phyloP scores from a whole-genome alignment of 1,139 yeast species.

The Casaregolazyma lundiana region DNA sequence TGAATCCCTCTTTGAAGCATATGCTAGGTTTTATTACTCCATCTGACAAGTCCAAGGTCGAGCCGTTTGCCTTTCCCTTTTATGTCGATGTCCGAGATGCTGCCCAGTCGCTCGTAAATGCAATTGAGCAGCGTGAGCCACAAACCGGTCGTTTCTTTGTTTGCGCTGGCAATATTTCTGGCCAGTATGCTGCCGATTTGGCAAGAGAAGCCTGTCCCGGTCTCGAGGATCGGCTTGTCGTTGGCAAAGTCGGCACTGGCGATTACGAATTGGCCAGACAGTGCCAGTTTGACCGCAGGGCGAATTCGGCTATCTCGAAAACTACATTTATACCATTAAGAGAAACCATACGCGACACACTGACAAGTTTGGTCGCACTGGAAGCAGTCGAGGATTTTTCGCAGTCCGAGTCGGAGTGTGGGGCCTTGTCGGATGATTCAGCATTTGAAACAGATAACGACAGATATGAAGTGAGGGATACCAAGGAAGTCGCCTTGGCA shows the following conservation, averaged over 20 bases:
- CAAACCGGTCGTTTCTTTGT: conserved; percentile 24
- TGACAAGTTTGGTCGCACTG: conserved; percentile 12
- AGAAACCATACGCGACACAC: conserved; percentile 18
- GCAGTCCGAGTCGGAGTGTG: neutral
- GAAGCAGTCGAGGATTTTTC: conserved; percentile 7
- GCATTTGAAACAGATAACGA: neutral
- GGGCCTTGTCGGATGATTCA: neutral
- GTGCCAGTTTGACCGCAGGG: conserved; percentile 23
- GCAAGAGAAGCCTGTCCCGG: conserved; percentile 17
- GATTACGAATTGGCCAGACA: conserved; percentile 20
- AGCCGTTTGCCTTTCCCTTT: conserved; percentile 21
- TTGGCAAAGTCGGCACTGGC: conserved; percentile 20
- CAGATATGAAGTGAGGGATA: neutral
- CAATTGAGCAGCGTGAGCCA: conserved; percentile 20
- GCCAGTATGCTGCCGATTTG: conserved; percentile 23
- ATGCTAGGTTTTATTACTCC: conserved; percentile 4
- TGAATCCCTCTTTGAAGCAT: conserved; percentile 8
- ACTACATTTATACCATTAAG: conserved; percentile 18
- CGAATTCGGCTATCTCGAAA: conserved; percentile 17
- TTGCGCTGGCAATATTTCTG: conserved; percentile 23
- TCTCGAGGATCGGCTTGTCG: conserved; percentile 15
- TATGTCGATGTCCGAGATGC: conserved; percentile 26
- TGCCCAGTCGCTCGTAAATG: conserved; percentile 21
- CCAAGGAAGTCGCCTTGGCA: neutral
- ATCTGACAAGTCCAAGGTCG: conserved; percentile 5